Conservation (phyloP, 1,284 basidiomycete genomes). For the Butyriboletus appendiculatus region DNA sequence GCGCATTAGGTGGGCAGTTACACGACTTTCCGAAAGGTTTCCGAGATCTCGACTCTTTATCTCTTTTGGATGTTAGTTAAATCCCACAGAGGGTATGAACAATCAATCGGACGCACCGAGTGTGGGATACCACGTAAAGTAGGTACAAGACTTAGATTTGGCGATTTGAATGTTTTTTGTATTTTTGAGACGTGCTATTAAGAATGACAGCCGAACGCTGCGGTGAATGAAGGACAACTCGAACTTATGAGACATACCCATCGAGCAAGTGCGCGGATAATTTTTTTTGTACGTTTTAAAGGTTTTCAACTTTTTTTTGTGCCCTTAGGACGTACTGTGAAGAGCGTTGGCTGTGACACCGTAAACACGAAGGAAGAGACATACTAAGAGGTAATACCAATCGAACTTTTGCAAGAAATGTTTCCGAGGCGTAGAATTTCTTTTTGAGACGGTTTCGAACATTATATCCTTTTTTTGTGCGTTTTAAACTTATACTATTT, state of each 20-base stretch:
- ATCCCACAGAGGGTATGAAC: neutral
- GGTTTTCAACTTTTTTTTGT: conserved; percentile 9
- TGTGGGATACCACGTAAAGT: neutral
- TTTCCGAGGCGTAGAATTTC: neutral
- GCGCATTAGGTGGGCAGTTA: neutral
- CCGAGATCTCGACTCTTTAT: neutral
- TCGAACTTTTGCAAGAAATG: neutral
- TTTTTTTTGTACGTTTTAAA: neutral
- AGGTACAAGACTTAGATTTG: neutral
- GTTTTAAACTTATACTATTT: conserved; percentile 8
- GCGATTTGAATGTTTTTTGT: neutral
- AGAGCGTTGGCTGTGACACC: neutral
- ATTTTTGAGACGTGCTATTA: neutral
- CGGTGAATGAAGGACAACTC: neutral
- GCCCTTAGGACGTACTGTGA: neutral
- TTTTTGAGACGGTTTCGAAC: conserved; percentile 3
- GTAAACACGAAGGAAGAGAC: neutral
- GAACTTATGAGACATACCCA: neutral
- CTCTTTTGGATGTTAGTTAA: neutral
- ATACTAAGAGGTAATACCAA: neutral
- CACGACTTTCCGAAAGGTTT: no score
- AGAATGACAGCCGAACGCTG: neutral
- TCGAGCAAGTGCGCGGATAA: neutral
- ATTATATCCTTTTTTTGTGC: conserved; percentile 10
- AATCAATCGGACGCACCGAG: neutral